phyloP scores from a whole-genome alignment of 768 basidiomycete species.

The Terana coerulea region DNA sequence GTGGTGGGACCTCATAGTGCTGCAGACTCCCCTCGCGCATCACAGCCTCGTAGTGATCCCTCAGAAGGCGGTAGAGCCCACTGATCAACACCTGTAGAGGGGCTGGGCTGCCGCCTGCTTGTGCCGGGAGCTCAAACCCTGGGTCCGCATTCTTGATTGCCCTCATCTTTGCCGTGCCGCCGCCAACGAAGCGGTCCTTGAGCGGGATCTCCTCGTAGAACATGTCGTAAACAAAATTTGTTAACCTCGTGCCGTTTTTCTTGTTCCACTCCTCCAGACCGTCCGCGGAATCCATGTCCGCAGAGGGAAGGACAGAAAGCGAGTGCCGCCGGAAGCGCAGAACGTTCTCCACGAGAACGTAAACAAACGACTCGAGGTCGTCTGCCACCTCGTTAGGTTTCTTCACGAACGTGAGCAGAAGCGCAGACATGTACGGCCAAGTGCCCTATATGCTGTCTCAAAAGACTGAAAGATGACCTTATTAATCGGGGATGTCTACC shows the following conservation, averaged over 20 bases:
- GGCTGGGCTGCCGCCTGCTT: too few relatives aligned
- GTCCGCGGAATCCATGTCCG: background rate
- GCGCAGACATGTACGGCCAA: constrained; percentile 1
- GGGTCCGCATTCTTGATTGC: too few relatives aligned
- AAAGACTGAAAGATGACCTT: background rate
- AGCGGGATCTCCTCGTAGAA: background rate
- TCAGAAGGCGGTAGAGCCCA: too few relatives aligned
- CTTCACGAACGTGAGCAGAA: background rate
- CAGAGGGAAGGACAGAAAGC: background rate
- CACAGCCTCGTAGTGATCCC: too few relatives aligned
- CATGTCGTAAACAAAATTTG: background rate
- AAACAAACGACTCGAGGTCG: background rate
- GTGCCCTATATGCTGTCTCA: background rate
- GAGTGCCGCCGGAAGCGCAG: background rate
- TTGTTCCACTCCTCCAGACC: background rate
- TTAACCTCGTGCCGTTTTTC: background rate
- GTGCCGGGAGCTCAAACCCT: too few relatives aligned
- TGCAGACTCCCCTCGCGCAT: too few relatives aligned
- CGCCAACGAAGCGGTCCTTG: too few relatives aligned
- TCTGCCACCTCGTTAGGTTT: background rate
- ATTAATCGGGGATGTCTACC: background rate
- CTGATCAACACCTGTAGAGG: too few relatives aligned
- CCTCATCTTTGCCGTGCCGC: too few relatives aligned
- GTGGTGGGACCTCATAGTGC: too few relatives aligned
- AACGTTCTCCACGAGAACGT: background rate